Conservation (phyloP, 306 rosid species). For the Corylus avellana region DNA sequence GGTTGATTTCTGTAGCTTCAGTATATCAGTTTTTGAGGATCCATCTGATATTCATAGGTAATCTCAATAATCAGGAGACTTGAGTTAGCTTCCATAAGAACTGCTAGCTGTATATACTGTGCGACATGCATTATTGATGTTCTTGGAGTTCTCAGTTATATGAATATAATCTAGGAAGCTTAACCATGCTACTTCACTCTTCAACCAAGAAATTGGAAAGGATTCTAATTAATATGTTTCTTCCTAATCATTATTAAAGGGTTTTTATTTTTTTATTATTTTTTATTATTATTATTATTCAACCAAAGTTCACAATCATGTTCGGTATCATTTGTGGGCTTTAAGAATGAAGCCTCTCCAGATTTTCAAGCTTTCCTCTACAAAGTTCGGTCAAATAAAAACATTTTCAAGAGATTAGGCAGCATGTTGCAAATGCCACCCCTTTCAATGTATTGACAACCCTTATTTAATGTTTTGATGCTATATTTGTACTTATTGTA, state of each 20-base stretch:
- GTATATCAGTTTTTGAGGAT: constrained; percentile 71
- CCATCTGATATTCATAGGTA: constrained; percentile 83
- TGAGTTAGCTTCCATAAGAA: not conserved
- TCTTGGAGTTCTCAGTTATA: constrained; percentile 1
- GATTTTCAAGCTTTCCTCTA: not conserved
- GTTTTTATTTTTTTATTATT: not conserved
- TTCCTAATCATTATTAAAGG: not conserved
- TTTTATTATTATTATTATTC: no score
- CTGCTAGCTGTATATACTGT: not conserved
- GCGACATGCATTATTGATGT: not conserved
- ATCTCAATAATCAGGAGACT: not conserved
- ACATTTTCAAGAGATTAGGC: not conserved
- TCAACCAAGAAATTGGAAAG: not conserved
- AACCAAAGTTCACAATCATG: not conserved
- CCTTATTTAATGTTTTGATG: not conserved
- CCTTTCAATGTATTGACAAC: not conserved
- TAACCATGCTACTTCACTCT: not conserved
- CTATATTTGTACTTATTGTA: not conserved
- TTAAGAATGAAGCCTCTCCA: not conserved
- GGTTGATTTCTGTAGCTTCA: constrained; percentile 78
- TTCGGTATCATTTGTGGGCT: not conserved
- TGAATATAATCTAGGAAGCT: not conserved
- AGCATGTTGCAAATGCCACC: not conserved
- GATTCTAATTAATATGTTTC: not conserved
- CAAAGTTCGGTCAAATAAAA: no score